phyloP scores from a whole-genome alignment of 768 basidiomycete genomes.

The Podaxis sp. region DNA sequence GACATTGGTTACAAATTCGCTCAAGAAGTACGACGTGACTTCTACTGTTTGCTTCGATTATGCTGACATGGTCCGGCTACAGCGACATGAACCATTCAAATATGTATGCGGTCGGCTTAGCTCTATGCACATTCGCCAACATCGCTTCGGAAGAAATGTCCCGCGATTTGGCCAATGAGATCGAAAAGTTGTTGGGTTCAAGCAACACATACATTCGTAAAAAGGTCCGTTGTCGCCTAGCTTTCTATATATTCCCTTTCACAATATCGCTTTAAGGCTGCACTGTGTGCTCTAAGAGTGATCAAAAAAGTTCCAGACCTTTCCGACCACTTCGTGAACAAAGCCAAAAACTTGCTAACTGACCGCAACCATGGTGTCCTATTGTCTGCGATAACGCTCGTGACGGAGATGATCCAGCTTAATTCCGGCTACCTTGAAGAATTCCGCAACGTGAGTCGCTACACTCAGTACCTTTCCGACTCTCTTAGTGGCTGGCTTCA shows the following conservation, averaged over 20 bases:
- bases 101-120: conserved; percentile 97
- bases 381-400: conserved; percentile 90
- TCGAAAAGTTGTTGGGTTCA: conserved; percentile 95
- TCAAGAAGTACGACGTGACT: conserved; percentile 80
- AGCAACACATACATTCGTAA: conserved; percentile 99
- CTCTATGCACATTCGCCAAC: conserved; percentile 97
- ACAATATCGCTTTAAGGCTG: conserved; percentile 57
- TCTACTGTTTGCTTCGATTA: neutral
- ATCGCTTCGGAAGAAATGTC: conserved; percentile 99
- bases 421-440: conserved; percentile 75
- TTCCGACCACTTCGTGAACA: conserved; percentile 85
- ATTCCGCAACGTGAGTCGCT: conserved; percentile 78
- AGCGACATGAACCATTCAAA: conserved; percentile 99
- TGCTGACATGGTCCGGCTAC: conserved; percentile 16
- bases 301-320: conserved; percentile 97
- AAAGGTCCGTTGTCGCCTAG: conserved; percentile 60
- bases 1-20: conserved; percentile 94
- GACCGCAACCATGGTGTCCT: conserved; percentile 98
- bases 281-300: conserved; percentile 91
- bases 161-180: conserved; percentile 94
- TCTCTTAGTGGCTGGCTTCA: conserved; percentile 12
- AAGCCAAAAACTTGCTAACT: conserved; percentile 87
- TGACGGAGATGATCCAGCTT: conserved; percentile 89
- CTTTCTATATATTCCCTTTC: conserved; percentile 10
- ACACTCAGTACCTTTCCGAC: neutral